Percentiles rank a stretch among this genome's conserved stretches.
phyloP scores from a whole-genome alignment of 306 rosid genomes.

The Cicer judaicum region DNA sequence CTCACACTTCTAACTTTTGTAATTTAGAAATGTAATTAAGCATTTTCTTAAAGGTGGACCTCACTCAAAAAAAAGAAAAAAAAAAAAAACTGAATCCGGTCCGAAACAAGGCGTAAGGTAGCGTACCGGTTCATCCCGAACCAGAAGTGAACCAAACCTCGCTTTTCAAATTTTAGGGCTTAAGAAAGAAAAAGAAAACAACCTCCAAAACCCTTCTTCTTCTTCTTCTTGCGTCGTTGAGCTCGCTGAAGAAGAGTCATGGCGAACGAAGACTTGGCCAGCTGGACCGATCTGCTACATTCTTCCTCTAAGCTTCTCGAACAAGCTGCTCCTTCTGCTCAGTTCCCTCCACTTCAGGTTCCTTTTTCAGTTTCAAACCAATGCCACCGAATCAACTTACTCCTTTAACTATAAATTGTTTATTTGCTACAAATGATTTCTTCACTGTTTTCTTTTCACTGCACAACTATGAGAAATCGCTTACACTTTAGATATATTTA shows the following conservation, averaged over 20 bases:
- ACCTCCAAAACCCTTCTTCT: constrained; percentile 20
- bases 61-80: too few relatives aligned
- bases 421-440: neutral
- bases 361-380: constrained; percentile 7
- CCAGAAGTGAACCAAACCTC: neutral
- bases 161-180: constrained; percentile 51
- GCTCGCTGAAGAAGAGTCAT: constrained; percentile 45
- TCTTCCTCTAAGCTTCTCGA: constrained; percentile 97
- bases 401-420: neutral
- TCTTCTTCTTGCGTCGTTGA: neutral
- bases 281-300: constrained; percentile 89
- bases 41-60: too few relatives aligned
- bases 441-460: neutral
- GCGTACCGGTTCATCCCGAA: constrained; percentile 13
- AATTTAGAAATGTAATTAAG: too few relatives aligned
- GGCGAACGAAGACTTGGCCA: constrained; percentile 74
- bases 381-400: neutral
- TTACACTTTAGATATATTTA: neutral
- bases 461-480: neutral
- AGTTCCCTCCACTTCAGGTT: constrained; percentile 98
- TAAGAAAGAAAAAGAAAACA: neutral
- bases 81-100: neutral
- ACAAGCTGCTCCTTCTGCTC: constrained; percentile 97
- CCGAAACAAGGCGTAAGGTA: neutral
- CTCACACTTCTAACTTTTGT: too few relatives aligned